Conservation (phyloP, 2,329 filamentous ascomycete genomes). For the Colletotrichum karsti region DNA sequence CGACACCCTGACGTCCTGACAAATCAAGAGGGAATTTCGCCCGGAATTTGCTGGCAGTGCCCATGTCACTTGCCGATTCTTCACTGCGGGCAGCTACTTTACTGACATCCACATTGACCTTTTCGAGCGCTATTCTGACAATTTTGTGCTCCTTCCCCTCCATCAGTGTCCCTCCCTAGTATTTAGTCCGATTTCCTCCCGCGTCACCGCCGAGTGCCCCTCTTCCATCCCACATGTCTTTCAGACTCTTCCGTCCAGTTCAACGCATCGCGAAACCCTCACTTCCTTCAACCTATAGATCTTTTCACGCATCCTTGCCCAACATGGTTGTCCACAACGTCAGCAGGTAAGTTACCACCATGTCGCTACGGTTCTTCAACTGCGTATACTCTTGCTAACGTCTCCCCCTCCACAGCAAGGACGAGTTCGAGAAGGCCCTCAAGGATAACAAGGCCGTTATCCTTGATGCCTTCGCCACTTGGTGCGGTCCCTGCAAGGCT, state of each 20-base stretch:
- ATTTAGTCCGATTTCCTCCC: slow-evolving; percentile 22
- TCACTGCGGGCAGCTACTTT: slow-evolving; percentile 1
- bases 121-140: background rate
- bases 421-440: slow-evolving; percentile 66
- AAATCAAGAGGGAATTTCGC: slow-evolving; percentile 17
- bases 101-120: background rate
- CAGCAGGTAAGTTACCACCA: slow-evolving; percentile 39
- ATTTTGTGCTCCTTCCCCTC: background rate
- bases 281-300: slow-evolving; percentile 15
- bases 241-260: slow-evolving; percentile 17
- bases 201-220: background rate
- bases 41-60: slow-evolving; percentile 2
- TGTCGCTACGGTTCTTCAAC: no score
- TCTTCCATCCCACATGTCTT: slow-evolving; percentile 19
- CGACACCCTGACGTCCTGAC: slow-evolving; percentile 19
- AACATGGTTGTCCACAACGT: slow-evolving; percentile 57
- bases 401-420: slow-evolving; percentile 52
- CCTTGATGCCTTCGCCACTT: slow-evolving; percentile 87
- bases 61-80: slow-evolving; percentile 13
- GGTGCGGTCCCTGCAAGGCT: slow-evolving; percentile 96
- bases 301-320: slow-evolving; percentile 46
- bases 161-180: background rate
- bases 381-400: background rate
- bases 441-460: slow-evolving; percentile 61
- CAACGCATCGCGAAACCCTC: slow-evolving; percentile 26